A percentile compares a stretch with the other conserved stretches of the same genome.
These are phyloP conservation scores for Cryptococcus floricola DNA, from an alignment of 1,284 basidiomycete genomes.

Conservation along the genomic window DNA sequence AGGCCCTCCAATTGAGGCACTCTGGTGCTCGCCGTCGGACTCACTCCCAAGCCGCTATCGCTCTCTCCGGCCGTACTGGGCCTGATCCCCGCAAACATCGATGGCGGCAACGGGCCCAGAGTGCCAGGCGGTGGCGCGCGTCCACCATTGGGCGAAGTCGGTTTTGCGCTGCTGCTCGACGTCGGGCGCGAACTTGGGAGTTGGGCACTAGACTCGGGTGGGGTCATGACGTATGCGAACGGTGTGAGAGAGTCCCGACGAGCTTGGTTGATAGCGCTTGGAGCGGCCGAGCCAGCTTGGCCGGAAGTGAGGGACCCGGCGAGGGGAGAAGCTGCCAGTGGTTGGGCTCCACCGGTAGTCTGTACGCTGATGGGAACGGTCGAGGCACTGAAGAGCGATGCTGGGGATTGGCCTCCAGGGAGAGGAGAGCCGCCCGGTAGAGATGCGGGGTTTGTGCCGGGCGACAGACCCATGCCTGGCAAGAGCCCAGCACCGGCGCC, in stretches of 20 bases:
- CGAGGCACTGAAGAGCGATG: conserved; percentile 13
- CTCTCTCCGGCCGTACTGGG: conserved; percentile 7
- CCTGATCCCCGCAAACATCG: conserved; percentile 20
- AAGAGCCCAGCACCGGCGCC: conserved; percentile 13
- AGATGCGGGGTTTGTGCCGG: conserved; percentile 14
- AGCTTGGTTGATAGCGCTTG: background rate
- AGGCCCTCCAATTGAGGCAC: conserved; percentile 32
- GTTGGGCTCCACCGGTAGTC: conserved; percentile 21
- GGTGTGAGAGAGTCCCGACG: conserved; percentile 6
- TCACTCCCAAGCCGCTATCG: background rate
- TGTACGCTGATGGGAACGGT: conserved; percentile 24
- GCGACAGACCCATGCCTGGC: conserved; percentile 11
- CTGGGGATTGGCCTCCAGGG: conserved; percentile 14
- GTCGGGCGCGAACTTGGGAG: conserved; percentile 2
- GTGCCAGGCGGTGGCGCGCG: conserved; percentile 23
- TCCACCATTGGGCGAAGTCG: background rate
- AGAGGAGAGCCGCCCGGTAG: conserved; percentile 16
- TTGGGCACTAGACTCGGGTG: conserved; percentile 8
- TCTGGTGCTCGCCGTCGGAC: conserved; percentile 3
- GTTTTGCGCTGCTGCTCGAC: conserved; percentile 1
- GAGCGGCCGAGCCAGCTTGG: background rate
- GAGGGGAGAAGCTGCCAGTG: conserved; percentile 38
- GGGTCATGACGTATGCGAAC: conserved; percentile 8
- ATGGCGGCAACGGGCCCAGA: conserved; percentile 26
- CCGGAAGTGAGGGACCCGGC: conserved; percentile 39